A percentile compares a stretch with the other conserved stretches of the same genome.
Evolutionary conservation across 2,329 filamentous ascomycete species (phyloP).

Genomic region (Pestalotiopsis sp.): DNA sequence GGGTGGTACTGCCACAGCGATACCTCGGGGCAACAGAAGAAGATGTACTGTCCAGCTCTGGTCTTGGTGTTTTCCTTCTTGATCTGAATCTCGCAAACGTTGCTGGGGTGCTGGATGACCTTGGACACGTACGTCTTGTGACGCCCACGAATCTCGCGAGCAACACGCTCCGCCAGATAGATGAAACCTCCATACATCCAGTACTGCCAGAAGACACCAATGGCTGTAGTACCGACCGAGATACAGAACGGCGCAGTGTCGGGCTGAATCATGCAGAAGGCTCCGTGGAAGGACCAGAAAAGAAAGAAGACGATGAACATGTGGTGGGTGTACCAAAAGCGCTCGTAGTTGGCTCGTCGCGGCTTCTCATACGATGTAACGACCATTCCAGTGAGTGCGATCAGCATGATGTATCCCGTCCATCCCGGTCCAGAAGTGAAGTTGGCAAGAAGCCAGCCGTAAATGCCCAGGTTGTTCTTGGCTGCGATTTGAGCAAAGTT

Average conservation of each 20-base stretch:
- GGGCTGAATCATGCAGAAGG: constrained; percentile 88
- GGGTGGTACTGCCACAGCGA: constrained; percentile 90
- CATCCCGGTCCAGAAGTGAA: constrained; percentile 80
- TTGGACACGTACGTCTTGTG: constrained; percentile 88
- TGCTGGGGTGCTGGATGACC: constrained; percentile 86
- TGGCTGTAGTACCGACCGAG: constrained; percentile 64
- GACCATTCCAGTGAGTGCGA: constrained; percentile 77
- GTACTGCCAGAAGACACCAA: constrained; percentile 87
- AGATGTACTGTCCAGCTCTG: constrained; percentile 83
- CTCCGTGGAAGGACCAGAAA: constrained; percentile 88
- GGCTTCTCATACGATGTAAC: constrained; percentile 77
- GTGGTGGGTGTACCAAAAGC: constrained; percentile 91
- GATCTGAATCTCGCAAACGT: constrained; percentile 89
- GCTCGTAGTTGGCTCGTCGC: constrained; percentile 80
- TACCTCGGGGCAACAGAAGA: constrained; percentile 83
- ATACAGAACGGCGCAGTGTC: constrained; percentile 80
- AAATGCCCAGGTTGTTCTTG: constrained; percentile 76
- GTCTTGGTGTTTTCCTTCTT: constrained; percentile 88
- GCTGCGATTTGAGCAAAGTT: constrained; percentile 79
- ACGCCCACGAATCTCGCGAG: constrained; percentile 76
- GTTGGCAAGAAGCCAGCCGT: constrained; percentile 77
- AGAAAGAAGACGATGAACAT: constrained; percentile 87
- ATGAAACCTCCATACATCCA: constrained; percentile 84
- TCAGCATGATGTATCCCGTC: constrained; percentile 85
- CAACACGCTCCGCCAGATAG: constrained; percentile 78